phyloP scores from a whole-genome alignment of 2,329 filamentous ascomycete genomes.

The Chalaropsis ovoidea region DNA sequence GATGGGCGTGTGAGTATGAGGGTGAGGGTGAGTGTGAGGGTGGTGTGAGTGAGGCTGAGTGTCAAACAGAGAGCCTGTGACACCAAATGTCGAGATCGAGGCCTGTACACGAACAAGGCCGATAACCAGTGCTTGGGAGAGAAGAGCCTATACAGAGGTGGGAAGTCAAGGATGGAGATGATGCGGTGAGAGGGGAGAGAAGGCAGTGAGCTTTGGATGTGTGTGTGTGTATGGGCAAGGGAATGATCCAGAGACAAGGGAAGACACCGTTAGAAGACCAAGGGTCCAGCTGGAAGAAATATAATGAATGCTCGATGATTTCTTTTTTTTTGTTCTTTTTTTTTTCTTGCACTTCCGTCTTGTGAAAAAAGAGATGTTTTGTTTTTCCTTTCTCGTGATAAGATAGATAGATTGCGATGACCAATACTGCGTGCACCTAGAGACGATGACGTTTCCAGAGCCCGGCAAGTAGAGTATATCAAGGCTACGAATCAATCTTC shows the following conservation, averaged over 20 bases:
- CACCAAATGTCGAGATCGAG: background rate
- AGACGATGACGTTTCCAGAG: background rate
- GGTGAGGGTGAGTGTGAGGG: background rate
- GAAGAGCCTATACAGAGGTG: background rate
- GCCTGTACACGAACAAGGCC: background rate
- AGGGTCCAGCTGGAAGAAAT: conserved; percentile 19
- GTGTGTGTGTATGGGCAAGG: background rate
- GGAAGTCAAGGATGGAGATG: background rate
- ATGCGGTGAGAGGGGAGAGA: background rate
- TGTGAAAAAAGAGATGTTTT: conserved; percentile 22
- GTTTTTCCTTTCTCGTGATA: background rate
- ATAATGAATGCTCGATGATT: conserved; percentile 18
- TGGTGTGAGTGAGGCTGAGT: background rate
- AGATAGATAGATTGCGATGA: conserved; percentile 1
- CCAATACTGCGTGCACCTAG: background rate
- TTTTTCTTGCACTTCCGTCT: conserved; percentile 18
- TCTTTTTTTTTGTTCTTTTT: conserved; percentile 17
- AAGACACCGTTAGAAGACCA: conserved; percentile 20
- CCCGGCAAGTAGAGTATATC: background rate
- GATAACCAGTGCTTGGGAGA: conserved; percentile 3
- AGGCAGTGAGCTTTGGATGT: background rate
- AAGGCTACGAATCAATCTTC: conserved; percentile 5
- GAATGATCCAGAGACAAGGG: conserved; percentile 16
- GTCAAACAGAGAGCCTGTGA: background rate
- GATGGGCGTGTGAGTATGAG: background rate